Base-by-base conservation (phyloP, 202 grass and related monocot species). In the Digitaria exilis region DNA sequence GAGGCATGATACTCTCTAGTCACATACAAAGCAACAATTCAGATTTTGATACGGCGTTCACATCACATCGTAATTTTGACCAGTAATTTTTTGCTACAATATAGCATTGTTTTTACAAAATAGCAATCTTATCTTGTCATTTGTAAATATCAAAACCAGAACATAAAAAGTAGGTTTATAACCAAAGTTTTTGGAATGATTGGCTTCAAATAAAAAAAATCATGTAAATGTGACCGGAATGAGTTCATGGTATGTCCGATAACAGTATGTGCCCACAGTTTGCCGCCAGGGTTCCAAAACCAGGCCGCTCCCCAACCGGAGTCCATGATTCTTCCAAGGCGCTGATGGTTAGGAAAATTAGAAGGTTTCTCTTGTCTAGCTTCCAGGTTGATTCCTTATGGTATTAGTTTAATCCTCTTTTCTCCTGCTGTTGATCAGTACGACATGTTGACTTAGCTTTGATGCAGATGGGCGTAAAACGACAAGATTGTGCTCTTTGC, bases 261-360 rank as follows among this genome's bases (percentile, higher is more conserved):
- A 52, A 22, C 34, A 31, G 26, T 73, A 55, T 56, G 56, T 44
- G 46, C 49, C 69, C 77, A 86, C 48, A 58, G 84, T 86, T 86
- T 74, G 58, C 58, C 65, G 44, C n/a, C 29, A 71, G 67, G 34
- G 21, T 65, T 25, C 17, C 52, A 34, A 49, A 74, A 66, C 58
- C 49, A 74, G 69, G 57, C 84, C 72, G 21, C 2, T 24, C 4
- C 54, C 34, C 1, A 65, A 26, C 4, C 43, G 5, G 2, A 34
- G 46, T 21, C 34, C 28, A 39, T 34, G 84, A 48, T 81, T 59
- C n/a, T 80, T 81, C 77, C 69, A n/a, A 81, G 37, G 69, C n/a
- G 15, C 18, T 11, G 21, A 35, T 19, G 59, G 77, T 35, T 73
- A 80, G 5, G 35, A 66, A 75, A 75, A 54, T 49, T 32, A 69